phyloP scores from a whole-genome alignment of 768 basidiomycete genomes.

The Lepiota brunneoincarnata region DNA sequence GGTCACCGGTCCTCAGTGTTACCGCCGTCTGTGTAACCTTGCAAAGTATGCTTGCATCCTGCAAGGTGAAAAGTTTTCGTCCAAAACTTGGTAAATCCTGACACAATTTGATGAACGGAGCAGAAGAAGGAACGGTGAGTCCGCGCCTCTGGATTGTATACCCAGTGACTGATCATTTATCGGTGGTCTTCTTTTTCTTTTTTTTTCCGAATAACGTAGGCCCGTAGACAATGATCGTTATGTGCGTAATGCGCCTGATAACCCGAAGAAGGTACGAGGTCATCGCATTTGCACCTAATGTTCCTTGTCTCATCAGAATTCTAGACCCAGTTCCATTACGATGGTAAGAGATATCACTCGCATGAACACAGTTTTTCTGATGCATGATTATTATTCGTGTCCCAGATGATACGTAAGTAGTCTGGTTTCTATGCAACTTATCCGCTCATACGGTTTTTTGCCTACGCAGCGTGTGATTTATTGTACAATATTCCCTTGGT shows the following conservation, averaged over 20 bases:
- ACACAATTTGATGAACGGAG: conserved; percentile 32
- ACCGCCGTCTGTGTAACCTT: conserved; percentile 80
- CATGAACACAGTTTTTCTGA: not conserved
- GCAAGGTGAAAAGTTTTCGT: conserved; percentile 80
- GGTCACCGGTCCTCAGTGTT: conserved; percentile 87
- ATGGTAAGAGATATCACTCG: conserved; percentile 46
- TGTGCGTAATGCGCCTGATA: conserved; percentile 72
- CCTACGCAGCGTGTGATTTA: conserved; percentile 32
- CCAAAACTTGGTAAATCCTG: not conserved
- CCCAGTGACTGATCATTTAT: not conserved
- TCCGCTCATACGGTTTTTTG: not conserved
- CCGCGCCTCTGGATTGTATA: not conserved
- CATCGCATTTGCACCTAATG: not conserved
- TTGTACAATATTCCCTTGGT: not conserved
- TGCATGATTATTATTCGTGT: not conserved
- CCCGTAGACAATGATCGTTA: conserved; percentile 85
- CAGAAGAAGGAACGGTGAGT: conserved; percentile 62
- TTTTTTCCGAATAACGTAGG: conserved; percentile 41
- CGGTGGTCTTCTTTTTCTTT: no score
- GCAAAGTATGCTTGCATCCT: conserved; percentile 91
- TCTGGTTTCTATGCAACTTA: not conserved
- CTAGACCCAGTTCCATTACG: conserved; percentile 79
- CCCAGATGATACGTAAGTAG: conserved; percentile 61
- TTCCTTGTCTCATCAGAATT: conserved; percentile 2
- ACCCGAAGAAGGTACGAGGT: conserved; percentile 76